Evolutionary conservation across 139 green algal genomes (phyloP).

Genomic region (Tetratostichococcus sp.): DNA sequence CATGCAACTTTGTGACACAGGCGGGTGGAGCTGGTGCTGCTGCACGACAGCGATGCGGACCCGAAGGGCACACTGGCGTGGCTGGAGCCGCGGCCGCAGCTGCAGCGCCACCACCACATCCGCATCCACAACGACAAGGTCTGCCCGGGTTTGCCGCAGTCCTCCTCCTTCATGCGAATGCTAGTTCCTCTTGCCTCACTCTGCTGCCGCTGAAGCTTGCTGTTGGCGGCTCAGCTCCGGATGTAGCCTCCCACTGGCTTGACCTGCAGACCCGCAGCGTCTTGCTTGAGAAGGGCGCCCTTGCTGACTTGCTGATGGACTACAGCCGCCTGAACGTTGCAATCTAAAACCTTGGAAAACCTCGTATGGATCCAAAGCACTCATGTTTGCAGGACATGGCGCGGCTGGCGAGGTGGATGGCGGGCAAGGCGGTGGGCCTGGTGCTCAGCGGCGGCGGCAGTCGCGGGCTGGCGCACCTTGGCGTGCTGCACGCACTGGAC

Average conservation of each 20-base stretch:
- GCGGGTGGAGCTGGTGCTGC: conserved; percentile 60
- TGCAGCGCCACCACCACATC: conserved; percentile 69
- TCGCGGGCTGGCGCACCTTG: conserved; percentile 64
- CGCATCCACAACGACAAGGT: conserved; percentile 30
- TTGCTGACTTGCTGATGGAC: too few species aligned
- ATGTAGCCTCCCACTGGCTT: too few species aligned
- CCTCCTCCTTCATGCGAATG: too few species aligned
- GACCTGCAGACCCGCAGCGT: background rate
- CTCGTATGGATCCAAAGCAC: too few species aligned
- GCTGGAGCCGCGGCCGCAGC: conserved; percentile 42
- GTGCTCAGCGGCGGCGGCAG: conserved; percentile 64
- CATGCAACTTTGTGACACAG: conserved; percentile 15
- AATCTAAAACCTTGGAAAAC: too few species aligned
- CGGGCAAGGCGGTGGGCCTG: conserved; percentile 58
- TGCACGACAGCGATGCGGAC: conserved; percentile 32
- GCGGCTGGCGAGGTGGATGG: conserved; percentile 59
- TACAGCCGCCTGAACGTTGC: too few species aligned
- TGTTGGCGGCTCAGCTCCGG: too few species aligned
- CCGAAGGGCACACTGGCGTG: conserved; percentile 44
- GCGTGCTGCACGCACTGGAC: conserved; percentile 66
- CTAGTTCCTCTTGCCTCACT: too few species aligned
- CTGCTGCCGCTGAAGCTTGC: too few species aligned
- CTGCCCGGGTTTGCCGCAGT: too few species aligned
- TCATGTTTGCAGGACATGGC: conserved; percentile 35
- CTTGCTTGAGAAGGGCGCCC: background rate